Evolutionary conservation across 2,329 filamentous ascomycete genomes (phyloP).

Genomic region (Pseudophaeomoniella oleicola): DNA sequence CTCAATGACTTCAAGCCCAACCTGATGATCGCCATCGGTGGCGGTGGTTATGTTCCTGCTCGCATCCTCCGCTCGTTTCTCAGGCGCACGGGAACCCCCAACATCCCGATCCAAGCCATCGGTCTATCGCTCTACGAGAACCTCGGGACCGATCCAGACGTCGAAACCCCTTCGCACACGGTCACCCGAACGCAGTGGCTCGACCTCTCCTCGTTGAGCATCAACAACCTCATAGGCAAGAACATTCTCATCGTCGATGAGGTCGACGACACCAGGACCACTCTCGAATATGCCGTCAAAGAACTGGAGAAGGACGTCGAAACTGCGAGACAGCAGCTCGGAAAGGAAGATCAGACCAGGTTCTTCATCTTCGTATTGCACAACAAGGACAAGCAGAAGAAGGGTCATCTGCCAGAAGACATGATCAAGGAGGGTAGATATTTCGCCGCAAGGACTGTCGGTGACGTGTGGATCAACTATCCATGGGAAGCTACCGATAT

Average conservation of each 20-base stretch:
- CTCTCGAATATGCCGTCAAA: slow-evolving; percentile 81
- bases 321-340: slow-evolving; percentile 58
- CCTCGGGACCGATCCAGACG: slow-evolving; percentile 42
- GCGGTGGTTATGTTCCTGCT: slow-evolving; percentile 91
- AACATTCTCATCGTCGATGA: slow-evolving; percentile 87
- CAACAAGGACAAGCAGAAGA: slow-evolving; percentile 98
- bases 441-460: slow-evolving; percentile 70
- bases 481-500: slow-evolving; percentile 95
- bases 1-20: slow-evolving; percentile 78
- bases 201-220: slow-evolving; percentile 72
- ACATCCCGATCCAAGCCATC: slow-evolving; percentile 98
- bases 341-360: slow-evolving; percentile 60
- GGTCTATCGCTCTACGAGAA: slow-evolving; percentile 93
- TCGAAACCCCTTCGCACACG: slow-evolving; percentile 77
- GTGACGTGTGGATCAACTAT: slow-evolving; percentile 98
- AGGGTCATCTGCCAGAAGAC: slow-evolving; percentile 65
- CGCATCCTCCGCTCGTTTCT: slow-evolving; percentile 94
- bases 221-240: slow-evolving; percentile 82
- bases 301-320: slow-evolving; percentile 93
- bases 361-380: slow-evolving; percentile 95
- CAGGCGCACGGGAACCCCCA: slow-evolving; percentile 70
- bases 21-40: slow-evolving; percentile 96
- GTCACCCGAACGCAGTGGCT: slow-evolving; percentile 98
- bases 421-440: slow-evolving; percentile 62
- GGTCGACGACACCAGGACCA: slow-evolving; percentile 90